Evolutionary conservation across 345 rosid species (phyloP), one percentile per base, ranked within the genome.

Genomic region (Carallia brachiata): DNA sequence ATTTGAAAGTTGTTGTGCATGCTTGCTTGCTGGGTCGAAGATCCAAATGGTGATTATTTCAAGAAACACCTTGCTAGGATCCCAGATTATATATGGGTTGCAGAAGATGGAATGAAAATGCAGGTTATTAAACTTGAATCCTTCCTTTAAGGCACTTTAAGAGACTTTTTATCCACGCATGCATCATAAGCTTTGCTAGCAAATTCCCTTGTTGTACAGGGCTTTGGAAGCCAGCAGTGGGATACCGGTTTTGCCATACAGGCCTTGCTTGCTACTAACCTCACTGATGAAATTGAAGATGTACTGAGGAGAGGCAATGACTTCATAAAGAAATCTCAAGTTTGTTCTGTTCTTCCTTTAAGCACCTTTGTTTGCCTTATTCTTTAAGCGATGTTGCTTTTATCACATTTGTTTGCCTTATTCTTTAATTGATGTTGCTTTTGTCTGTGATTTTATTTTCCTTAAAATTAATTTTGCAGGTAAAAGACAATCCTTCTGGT

Each of bases 101-200:
- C 90, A 55, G 97, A 94, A 80, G 98, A 94, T 80, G 98, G 97
- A 76, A 88, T 94, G 87, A 94, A 91, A 81, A 23, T 23, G 0
- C 23, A 23, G 23, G 23, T 23, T 23, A 23, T 23, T 23, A 23
- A 23, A 23, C 23, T 82, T 90, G 90, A 95, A 89, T 90, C 92
- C 81, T 30, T 0, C 32, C 66, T 18, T 17, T 15, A 34, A 7
- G 2, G 52, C 55, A 17, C n/a, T 55, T 1, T 9, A n/a, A 18
- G 15, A 23, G 37, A 52, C 34, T 0, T 16, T 8, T 17, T 7
- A 19, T 34, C 54, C 17, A 68, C 19, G 6, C 19, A 10, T 10
- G 5, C 4, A 47, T 8, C 30, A 2, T 37, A 32, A 17, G 37
- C 40, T 31, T 47, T 6, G 15, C 13, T 5, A 36, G 13, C 1